Evolutionary conservation across 1,139 yeast species (phyloP).

Genomic region (Kurtzmaniella quercitrusa): DNA sequence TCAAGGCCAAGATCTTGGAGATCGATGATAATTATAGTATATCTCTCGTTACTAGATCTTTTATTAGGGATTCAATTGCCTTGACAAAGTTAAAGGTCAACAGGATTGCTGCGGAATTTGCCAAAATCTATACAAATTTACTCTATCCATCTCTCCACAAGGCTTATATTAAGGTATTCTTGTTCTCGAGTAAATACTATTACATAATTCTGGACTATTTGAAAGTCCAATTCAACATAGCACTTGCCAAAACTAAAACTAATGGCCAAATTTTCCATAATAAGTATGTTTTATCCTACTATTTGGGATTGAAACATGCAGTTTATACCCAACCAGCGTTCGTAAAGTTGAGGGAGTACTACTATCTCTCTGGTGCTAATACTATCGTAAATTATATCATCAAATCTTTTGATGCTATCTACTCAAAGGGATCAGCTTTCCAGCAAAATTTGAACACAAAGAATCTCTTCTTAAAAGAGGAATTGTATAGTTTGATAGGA

Average conservation of each 20-base stretch:
- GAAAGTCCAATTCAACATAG: not conserved
- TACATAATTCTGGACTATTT: not conserved
- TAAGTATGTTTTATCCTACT: slow-evolving; percentile 1
- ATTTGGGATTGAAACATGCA: not conserved
- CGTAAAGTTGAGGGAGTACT: slow-evolving; percentile 2
- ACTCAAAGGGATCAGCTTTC: slow-evolving; percentile 5
- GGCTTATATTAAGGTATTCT: not conserved
- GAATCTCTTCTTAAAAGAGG: slow-evolving; percentile 21
- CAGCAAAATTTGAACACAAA: slow-evolving; percentile 11
- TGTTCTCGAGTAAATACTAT: not conserved
- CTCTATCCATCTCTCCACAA: not conserved
- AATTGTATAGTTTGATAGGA: slow-evolving; percentile 25
- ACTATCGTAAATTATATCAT: slow-evolving; percentile 1
- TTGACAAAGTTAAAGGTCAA: not conserved
- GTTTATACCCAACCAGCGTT: not conserved
- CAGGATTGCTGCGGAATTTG: not conserved
- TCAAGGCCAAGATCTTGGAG: not conserved
- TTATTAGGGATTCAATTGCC: not conserved
- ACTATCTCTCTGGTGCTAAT: not conserved
- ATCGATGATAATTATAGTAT: slow-evolving; percentile 6
- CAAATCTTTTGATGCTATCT: slow-evolving; percentile 1
- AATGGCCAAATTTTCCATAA: slow-evolving; percentile 1
- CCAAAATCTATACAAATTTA: not conserved
- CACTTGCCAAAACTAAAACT: not conserved
- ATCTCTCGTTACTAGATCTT: not conserved